phyloP scores from a whole-genome alignment of 345 rosid genomes.

The Atalantia buxifolia region DNA sequence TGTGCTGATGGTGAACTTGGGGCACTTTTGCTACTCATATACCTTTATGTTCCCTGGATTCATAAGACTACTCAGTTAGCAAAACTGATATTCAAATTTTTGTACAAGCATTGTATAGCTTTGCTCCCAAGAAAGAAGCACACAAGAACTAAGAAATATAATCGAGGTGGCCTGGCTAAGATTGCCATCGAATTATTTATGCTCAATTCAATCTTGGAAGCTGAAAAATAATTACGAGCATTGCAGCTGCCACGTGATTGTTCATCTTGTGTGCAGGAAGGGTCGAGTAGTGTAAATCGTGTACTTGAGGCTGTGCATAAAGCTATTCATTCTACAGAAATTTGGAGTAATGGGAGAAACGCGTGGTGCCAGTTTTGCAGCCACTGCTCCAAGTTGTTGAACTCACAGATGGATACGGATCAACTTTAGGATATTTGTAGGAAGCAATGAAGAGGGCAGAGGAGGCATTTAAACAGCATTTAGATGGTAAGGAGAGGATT shows the following conservation, averaged over 20 bases:
- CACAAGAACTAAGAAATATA: background rate
- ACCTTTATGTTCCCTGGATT: background rate
- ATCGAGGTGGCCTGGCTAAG: background rate
- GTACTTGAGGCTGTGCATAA: background rate
- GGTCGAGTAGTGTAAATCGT: background rate
- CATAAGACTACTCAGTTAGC: background rate
- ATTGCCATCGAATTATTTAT: background rate
- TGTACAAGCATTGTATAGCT: background rate
- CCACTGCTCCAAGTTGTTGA: slow-evolving; percentile 15
- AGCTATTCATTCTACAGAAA: background rate
- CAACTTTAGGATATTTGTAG: slow-evolving; percentile 12
- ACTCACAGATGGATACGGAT: background rate
- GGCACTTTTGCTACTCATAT: background rate
- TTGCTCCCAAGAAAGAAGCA: background rate
- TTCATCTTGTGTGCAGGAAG: background rate
- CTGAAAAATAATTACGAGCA: background rate
- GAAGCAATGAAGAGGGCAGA: slow-evolving; percentile 13
- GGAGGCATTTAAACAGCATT: background rate
- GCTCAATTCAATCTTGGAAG: slow-evolving; percentile 2
- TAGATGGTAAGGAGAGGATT: background rate
- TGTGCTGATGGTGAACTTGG: too few relatives aligned
- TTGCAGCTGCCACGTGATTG: background rate
- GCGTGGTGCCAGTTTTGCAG: background rate
- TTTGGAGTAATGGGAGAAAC: background rate
- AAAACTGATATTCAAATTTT: background rate